Percentiles rank a stretch among this genome's conserved stretches.
These are phyloP conservation scores for Erodium moschatum DNA, from an alignment of 441 rosid species.

Conservation along the genomic window DNA sequence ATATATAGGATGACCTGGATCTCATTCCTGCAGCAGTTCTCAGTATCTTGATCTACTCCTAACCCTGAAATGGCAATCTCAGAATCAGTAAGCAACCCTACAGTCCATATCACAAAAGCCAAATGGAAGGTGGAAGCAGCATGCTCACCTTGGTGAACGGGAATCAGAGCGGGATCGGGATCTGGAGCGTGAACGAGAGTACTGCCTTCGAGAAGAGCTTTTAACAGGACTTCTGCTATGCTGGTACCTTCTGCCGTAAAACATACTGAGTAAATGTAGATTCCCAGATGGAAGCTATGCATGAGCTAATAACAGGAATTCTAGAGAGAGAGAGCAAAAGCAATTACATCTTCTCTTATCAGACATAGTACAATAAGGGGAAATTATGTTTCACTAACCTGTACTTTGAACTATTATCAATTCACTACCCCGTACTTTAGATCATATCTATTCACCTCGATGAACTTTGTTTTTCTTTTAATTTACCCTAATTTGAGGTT, in stretches of 20 bases:
- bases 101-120: neutral
- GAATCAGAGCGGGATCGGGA: conserved; percentile 30
- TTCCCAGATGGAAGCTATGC: too few relatives aligned
- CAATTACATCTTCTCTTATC: too few relatives aligned
- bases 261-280: neutral
- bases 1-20: neutral
- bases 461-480: too few relatives aligned
- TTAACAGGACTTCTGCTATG: conserved; percentile 56
- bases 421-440: too few relatives aligned
- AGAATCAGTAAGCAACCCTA: conserved; percentile 16
- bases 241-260: conserved; percentile 36
- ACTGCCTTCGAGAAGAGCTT: conserved; percentile 41
- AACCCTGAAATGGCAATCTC: conserved; percentile 29
- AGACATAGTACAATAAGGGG: too few relatives aligned
- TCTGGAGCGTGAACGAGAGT: conserved; percentile 36
- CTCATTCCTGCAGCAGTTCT: neutral
- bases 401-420: too few relatives aligned
- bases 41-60: neutral
- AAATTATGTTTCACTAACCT: too few relatives aligned
- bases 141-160: conserved; percentile 61
- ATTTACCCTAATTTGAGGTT: too few relatives aligned
- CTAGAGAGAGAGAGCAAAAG: neutral
- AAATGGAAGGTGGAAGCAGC: neutral
- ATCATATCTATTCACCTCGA: too few relatives aligned
- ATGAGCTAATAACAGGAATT: too few relatives aligned